Base-by-base conservation (phyloP, 2,329 filamentous ascomycete genomes). In the Arthrocladium fulminans region DNA sequence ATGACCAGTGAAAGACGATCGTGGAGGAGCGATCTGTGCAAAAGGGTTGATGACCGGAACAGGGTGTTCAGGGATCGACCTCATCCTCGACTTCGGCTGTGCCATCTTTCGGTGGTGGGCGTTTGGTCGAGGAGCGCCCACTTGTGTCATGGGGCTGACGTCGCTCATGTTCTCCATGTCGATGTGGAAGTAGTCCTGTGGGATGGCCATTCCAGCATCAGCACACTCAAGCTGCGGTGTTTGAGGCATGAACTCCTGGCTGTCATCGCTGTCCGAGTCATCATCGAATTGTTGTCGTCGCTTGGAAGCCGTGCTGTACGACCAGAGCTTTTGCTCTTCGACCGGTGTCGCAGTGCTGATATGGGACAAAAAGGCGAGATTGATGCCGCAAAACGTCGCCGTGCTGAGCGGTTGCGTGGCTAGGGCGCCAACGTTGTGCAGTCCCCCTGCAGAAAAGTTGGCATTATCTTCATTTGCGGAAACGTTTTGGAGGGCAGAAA, bases 401-500 rank as follows among this genome's bases (percentile, higher is more conserved):
- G 38, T 53, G 58, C 59, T 66, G 19, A 69, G 64, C 12, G 77
- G 72, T 61, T 88, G 83, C 23, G 75, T 70, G 24, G 75, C 76
- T 35, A 83, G 67, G 0, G 85, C 85, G 32, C 85, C 86, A 48
- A 86, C 73, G 60, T 82, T 88, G 68, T 87, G 76, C 56, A 92
- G 74, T 22, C 86, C 88, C 62, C 86, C 51, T 13, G 54, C 50
- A 22, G 54, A 42, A 20, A 19, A 6, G 39, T 41, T 52, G n/a
- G 51, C 50, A 27, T 53, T 30, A 19, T 48, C 22, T 24, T 56
- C 50, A 27, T 48, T 37, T 25, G 38, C 30, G 7, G 49, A 25
- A 19, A 37, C n/a, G n/a, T n/a, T 30, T 3, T 38, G 19, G 6
- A 59, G 45, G 15, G 56, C 56, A 24, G 53, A 50, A 34, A 54